These are phyloP conservation scores for Gleditsia sinensis DNA, from an alignment of 306 rosid genomes.

Conservation along the genomic window DNA sequence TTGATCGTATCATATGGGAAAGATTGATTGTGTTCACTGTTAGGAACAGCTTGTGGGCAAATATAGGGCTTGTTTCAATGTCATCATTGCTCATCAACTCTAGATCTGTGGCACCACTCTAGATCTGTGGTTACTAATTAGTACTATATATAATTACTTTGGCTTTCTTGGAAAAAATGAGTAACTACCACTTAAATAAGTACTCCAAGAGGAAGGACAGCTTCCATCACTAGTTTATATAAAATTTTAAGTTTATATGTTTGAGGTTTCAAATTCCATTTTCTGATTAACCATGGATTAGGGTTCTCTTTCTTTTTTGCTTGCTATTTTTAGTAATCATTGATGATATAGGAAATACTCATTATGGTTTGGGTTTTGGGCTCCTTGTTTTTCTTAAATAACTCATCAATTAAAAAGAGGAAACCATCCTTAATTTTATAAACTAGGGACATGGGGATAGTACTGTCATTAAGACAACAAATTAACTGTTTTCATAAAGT, in stretches of 20 bases:
- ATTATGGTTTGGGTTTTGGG: background rate
- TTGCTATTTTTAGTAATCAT: background rate
- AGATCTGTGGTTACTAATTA: background rate
- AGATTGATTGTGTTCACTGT: background rate
- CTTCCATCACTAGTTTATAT: background rate
- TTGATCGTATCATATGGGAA: background rate
- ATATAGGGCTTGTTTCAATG: background rate
- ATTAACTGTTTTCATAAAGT: background rate
- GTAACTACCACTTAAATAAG: background rate
- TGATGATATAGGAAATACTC: background rate
- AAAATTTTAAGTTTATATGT: background rate
- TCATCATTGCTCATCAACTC: background rate
- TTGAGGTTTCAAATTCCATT: background rate
- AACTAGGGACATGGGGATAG: background rate
- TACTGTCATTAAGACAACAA: background rate
- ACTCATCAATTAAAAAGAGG: background rate
- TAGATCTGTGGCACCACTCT: background rate
- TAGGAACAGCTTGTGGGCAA: background rate
- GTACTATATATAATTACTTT: background rate
- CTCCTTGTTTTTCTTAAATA: too few relatives aligned
- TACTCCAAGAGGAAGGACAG: background rate
- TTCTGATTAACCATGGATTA: background rate
- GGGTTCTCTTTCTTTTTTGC: background rate
- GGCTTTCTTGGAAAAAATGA: background rate
- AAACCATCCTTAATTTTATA: background rate